These are phyloP conservation scores for Cystobasidium tubakii DNA, from an alignment of 768 basidiomycete genomes.

Conservation along the genomic window DNA sequence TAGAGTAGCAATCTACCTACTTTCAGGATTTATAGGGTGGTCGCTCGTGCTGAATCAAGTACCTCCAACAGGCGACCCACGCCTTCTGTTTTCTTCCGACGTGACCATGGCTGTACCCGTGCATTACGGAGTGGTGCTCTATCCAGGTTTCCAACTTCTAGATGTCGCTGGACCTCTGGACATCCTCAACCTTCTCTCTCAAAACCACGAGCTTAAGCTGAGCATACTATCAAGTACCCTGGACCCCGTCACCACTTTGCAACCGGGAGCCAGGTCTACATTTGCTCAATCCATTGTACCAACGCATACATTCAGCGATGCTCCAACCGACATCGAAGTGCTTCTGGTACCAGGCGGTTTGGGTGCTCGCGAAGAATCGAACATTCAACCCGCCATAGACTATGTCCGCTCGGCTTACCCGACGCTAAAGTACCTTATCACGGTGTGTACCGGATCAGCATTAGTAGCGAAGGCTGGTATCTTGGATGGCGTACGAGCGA, in stretches of 20 bases:
- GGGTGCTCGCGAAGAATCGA: slow-evolving; percentile 20
- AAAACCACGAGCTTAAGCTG: slow-evolving; percentile 3
- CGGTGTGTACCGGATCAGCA: slow-evolving; percentile 41
- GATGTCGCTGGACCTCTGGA: slow-evolving; percentile 34
- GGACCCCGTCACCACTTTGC: slow-evolving; percentile 11
- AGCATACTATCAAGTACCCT: slow-evolving; percentile 9
- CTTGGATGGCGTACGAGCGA: slow-evolving; percentile 38
- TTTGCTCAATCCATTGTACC: slow-evolving; percentile 6
- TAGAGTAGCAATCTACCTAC: too few species aligned
- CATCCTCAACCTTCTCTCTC: slow-evolving; percentile 19
- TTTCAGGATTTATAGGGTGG: too few species aligned
- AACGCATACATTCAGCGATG: slow-evolving; percentile 26
- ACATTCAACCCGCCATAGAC: slow-evolving; percentile 3
- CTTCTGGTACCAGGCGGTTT: slow-evolving; percentile 32
- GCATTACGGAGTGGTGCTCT: slow-evolving; percentile 18
- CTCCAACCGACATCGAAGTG: slow-evolving; percentile 36
- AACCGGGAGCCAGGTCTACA: neutral
- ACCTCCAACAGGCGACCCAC: too few species aligned
- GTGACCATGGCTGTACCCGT: neutral
- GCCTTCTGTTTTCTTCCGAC: neutral
- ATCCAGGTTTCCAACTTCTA: slow-evolving; percentile 32
- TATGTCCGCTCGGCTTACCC: slow-evolving; percentile 33
- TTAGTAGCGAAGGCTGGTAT: slow-evolving; percentile 39
- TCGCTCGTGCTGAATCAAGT: too few species aligned
- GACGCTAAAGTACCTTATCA: slow-evolving; percentile 35